Evolutionary conservation across 2,329 filamentous ascomycete genomes (phyloP).

Genomic region (Pseudocercospora macadamiae): DNA sequence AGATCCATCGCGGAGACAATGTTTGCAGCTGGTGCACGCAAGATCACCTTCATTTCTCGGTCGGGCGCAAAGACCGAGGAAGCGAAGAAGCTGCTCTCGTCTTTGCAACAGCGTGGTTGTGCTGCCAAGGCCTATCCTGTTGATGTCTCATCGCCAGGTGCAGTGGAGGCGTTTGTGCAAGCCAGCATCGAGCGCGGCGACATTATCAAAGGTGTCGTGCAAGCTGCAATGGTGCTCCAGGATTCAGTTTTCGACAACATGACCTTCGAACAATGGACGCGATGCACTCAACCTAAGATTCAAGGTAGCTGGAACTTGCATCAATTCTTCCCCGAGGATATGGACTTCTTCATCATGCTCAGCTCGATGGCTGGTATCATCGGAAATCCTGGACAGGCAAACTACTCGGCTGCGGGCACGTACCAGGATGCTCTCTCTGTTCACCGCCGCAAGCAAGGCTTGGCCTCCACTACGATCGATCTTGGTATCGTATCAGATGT

Average conservation of each 20-base stretch:
- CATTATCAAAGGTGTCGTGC: constrained; percentile 25
- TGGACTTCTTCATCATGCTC: constrained; percentile 38
- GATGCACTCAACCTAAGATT: constrained; percentile 29
- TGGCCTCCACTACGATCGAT: constrained; percentile 30
- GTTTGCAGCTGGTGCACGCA: constrained; percentile 22
- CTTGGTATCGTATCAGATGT: constrained; percentile 35
- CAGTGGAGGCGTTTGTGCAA: neutral
- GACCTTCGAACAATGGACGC: constrained; percentile 24
- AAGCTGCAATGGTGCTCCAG: constrained; percentile 39
- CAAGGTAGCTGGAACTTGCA: constrained; percentile 34
- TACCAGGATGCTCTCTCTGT: constrained; percentile 29
- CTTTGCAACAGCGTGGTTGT: neutral
- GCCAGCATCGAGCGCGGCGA: neutral
- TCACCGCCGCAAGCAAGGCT: constrained; percentile 30
- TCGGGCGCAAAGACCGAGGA: neutral
- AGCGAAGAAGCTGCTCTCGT: neutral
- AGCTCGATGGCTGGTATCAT: constrained; percentile 25
- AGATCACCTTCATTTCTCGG: constrained; percentile 10
- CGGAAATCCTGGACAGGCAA: constrained; percentile 29
- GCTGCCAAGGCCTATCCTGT: neutral
- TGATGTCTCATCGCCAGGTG: neutral
- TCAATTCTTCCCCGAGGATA: constrained; percentile 15
- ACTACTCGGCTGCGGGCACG: constrained; percentile 29
- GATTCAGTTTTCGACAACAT: constrained; percentile 27
- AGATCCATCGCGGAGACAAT: constrained; percentile 23